Percentiles rank a stretch among this genome's conserved stretches.
Evolutionary conservation across 2,329 filamentous ascomycete genomes (phyloP).

Genomic region (Colletotrichum orchidophilum): DNA sequence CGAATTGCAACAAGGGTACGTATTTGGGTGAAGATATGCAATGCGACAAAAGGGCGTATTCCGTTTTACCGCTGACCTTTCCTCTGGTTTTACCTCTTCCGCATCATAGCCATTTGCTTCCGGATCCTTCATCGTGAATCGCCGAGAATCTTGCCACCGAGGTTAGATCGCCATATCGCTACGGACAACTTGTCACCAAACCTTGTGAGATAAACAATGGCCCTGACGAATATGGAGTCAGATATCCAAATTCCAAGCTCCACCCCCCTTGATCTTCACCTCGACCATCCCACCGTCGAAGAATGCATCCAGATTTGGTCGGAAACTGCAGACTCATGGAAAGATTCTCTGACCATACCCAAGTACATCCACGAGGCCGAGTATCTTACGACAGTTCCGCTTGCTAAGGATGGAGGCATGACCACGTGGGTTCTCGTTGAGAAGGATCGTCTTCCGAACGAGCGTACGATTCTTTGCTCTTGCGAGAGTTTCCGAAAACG

Average conservation of each 20-base stretch:
- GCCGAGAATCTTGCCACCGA: too few species aligned
- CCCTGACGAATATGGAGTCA: not conserved
- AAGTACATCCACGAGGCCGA: not conserved
- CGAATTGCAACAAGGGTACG: too few species aligned
- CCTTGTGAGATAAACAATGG: not conserved
- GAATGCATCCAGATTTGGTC: not conserved
- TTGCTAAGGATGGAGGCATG: not conserved
- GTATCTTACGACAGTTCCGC: not conserved
- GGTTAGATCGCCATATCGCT: too few species aligned
- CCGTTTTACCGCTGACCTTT: too few species aligned
- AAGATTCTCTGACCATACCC: not conserved
- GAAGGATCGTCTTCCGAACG: not conserved
- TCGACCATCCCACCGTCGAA: not conserved
- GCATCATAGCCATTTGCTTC: too few species aligned
- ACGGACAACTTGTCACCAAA: not conserved
- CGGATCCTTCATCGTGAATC: too few species aligned
- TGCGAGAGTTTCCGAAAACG: not conserved
- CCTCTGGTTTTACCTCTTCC: too few species aligned
- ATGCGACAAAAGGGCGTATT: too few species aligned
- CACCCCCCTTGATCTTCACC: not conserved
- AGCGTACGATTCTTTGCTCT: not conserved
- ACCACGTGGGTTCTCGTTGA: not conserved
- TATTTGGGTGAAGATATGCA: too few species aligned
- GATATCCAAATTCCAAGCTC: not conserved
- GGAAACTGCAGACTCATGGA: not conserved